Evolutionary conservation across 441 rosid genomes (phyloP).

Genomic region (Eutrema salsugineum): DNA sequence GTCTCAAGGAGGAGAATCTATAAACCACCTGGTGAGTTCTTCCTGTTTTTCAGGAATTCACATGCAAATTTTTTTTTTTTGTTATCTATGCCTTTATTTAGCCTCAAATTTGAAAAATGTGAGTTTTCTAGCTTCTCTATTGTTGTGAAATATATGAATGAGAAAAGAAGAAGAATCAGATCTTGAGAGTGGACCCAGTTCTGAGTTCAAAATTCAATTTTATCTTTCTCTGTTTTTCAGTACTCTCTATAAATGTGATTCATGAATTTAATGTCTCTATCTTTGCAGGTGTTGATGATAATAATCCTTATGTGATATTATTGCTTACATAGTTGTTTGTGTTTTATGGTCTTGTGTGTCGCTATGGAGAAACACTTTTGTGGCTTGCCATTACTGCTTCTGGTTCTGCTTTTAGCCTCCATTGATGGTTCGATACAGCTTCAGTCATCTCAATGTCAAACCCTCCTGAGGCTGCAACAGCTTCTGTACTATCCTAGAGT

Average conservation of each 20-base stretch:
- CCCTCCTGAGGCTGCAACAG: slow-evolving; percentile 61
- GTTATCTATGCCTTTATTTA: background rate
- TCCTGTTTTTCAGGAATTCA: slow-evolving; percentile 16
- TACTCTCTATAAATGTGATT: background rate
- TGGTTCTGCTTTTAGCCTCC: slow-evolving; percentile 35
- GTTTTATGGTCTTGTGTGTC: background rate
- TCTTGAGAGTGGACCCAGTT: slow-evolving; percentile 18
- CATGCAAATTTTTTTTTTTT: slow-evolving; percentile 18
- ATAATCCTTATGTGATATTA: slow-evolving; percentile 11
- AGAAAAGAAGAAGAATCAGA: slow-evolving; percentile 9
- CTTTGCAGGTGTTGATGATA: slow-evolving; percentile 20
- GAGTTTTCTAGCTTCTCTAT: background rate
- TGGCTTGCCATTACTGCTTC: slow-evolving; percentile 32
- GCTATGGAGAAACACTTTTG: slow-evolving; percentile 46
- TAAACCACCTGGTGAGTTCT: slow-evolving; percentile 14
- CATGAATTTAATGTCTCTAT: slow-evolving; percentile 19
- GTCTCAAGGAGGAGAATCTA: slow-evolving; percentile 13
- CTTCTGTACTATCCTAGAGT: slow-evolving; percentile 65
- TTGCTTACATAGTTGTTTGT: background rate
- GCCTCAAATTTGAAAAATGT: background rate
- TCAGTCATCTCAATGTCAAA: slow-evolving; percentile 65
- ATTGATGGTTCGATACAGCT: slow-evolving; percentile 50
- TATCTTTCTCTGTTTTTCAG: background rate
- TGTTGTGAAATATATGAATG: background rate
- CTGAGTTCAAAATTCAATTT: background rate